A percentile compares a stretch with the other conserved stretches of the same genome.
These are phyloP conservation scores for Scytalidium lignicola DNA, from an alignment of 2,329 filamentous ascomycete species.

Conservation along the genomic window DNA sequence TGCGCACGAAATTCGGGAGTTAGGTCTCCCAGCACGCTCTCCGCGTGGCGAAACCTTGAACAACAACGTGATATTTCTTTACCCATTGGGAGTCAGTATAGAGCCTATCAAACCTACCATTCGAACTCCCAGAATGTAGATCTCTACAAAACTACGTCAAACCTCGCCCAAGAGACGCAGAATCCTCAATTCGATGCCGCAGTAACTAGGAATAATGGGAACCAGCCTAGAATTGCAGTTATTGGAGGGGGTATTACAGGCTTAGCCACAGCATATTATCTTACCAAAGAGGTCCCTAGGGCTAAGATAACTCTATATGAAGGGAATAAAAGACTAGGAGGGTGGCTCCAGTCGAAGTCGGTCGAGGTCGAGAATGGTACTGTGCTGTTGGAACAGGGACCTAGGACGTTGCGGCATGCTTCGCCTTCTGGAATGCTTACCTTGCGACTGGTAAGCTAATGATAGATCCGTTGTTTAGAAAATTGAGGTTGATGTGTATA, in stretches of 20 bases:
- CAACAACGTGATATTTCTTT: background rate
- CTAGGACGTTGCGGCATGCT: constrained; percentile 44
- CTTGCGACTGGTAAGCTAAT: constrained; percentile 14
- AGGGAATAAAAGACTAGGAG: constrained; percentile 62
- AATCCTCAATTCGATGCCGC: background rate
- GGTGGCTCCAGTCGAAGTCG: constrained; percentile 72
- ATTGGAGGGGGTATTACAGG: constrained; percentile 82
- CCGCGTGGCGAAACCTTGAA: background rate
- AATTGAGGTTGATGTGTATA: constrained; percentile 6
- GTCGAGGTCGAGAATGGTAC: constrained; percentile 54
- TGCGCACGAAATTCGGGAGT: background rate
- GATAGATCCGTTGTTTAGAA: constrained; percentile 6
- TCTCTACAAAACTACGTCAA: background rate
- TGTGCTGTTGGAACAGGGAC: constrained; percentile 78
- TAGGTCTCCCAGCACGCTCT: background rate
- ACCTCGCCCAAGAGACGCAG: background rate
- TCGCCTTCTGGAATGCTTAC: constrained; percentile 18
- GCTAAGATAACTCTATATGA: constrained; percentile 80
- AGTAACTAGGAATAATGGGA: background rate
- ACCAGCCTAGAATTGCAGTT: constrained; percentile 49
- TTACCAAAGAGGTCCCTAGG: constrained; percentile 62
- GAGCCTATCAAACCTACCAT: constrained; percentile 1
- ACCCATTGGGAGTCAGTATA: background rate
- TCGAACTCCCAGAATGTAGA: background rate
- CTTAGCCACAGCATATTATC: constrained; percentile 71